Evolutionary conservation across 208 protist genomes (phyloP), one percentile per base, ranked within the genome.

Genomic region (Trypanosomatidae sp.): DNA sequence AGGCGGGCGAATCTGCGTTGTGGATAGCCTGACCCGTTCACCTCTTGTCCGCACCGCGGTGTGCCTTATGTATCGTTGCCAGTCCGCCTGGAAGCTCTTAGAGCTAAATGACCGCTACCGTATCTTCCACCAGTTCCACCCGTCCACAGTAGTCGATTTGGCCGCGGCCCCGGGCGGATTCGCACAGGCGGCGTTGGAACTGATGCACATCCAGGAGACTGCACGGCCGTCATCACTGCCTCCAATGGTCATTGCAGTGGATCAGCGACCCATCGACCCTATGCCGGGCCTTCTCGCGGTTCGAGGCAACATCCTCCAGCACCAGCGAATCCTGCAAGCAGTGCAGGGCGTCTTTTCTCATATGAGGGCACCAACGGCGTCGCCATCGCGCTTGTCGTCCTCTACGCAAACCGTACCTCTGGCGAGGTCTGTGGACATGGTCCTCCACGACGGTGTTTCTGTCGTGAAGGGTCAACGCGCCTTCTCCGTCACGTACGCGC

Each of bases 361-460:
- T 15, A 17, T 0, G 9, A 25, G 7, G 28, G 30, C 25, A 3
- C 22, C 74, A 8, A 22, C 36, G 25, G 49, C n/a, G 28, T 15
- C n/a, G 4, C 25, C 52, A 8, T 15, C 67, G 28, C 28, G 0
- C 36, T 0, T n/a, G 6, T 41, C 30, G 17, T 28, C 62, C 9
- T 52, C 43, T 1, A 44, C 62, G 13, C 44, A 8, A 2, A 19
- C 62, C 0, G 43, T 25, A 36, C 62, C 22, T 25, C 62, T 17
- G 28, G 5, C 62, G 28, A 76, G 80, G n/a, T 53, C 22, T 33
- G 79, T 94, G 46, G 53, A 87, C 10, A 77, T 83, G 19, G 84
- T 92, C 36, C 76, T 92, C 17, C 87, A 94, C 71, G 87, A 94
- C 70, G 87, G 90, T 15, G 90, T 94, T 0, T 92, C 87, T n/a